Percentiles rank a stretch among this genome's conserved stretches.
Conservation (phyloP, 805 yeast species). For the Yamadazyma tumulicola region DNA sequence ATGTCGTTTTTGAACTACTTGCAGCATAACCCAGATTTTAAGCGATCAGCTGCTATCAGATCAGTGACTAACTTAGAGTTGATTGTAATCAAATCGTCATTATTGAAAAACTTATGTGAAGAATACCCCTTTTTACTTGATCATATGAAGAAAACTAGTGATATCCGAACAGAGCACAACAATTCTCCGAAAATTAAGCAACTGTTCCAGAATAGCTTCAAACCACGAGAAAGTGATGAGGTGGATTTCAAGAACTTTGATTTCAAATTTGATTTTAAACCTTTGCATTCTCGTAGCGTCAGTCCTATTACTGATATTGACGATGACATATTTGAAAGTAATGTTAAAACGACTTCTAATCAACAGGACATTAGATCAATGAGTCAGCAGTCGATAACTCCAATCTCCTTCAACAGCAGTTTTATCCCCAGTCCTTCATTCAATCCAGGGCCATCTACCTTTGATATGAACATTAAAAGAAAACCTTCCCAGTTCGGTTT, state of each 20-base stretch:
- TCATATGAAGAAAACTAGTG: conserved; percentile 61
- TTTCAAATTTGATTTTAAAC: conserved; percentile 12
- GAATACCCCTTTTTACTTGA: conserved; percentile 57
- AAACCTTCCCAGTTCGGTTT: conserved; percentile 5
- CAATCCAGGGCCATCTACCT: neutral
- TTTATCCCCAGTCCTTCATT: neutral
- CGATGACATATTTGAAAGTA: conserved; percentile 6
- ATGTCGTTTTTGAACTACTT: conserved; percentile 61
- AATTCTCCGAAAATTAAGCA: conserved; percentile 4
- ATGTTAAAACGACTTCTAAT: conserved; percentile 1
- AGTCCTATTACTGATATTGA: conserved; percentile 11
- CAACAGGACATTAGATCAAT: neutral
- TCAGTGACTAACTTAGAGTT: conserved; percentile 59
- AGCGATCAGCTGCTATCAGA: conserved; percentile 62
- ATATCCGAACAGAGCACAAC: conserved; percentile 33
- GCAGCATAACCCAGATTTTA: conserved; percentile 21
- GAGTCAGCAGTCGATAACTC: neutral
- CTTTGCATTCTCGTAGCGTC: conserved; percentile 14
- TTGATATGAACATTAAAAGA: conserved; percentile 2
- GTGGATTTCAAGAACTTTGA: conserved; percentile 9
- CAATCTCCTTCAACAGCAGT: neutral
- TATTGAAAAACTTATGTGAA: conserved; percentile 50
- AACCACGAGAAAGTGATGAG: neutral
- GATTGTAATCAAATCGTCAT: conserved; percentile 54
- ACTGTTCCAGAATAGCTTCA: neutral